Conservation (phyloP, 495 filamentous ascomycete species). For the Aspergillus biplanus region DNA sequence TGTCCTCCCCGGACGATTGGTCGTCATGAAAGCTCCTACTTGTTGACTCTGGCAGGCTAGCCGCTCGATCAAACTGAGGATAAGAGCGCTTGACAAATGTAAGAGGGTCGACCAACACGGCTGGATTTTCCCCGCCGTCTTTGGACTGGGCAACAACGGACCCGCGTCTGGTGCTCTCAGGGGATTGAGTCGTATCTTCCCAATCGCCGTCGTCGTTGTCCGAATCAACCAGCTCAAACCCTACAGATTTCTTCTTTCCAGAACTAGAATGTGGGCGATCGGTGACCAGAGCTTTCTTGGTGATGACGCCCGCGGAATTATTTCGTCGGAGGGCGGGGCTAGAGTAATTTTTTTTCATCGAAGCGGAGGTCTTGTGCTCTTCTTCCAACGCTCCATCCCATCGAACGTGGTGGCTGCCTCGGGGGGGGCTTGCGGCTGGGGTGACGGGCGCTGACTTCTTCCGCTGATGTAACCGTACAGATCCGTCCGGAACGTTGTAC, state of each 20-base stretch:
- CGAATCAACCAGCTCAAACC: constrained; percentile 52
- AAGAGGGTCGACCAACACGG: constrained; percentile 49
- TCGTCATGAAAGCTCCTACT: constrained; percentile 38
- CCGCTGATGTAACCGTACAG: constrained; percentile 47
- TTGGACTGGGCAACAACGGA: constrained; percentile 48
- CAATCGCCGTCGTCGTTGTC: constrained; percentile 52
- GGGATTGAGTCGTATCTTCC: constrained; percentile 57
- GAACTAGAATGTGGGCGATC: constrained; percentile 42
- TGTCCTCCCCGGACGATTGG: constrained; percentile 25
- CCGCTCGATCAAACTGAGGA: constrained; percentile 48
- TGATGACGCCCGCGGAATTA: constrained; percentile 29
- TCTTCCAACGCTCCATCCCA: constrained; percentile 45
- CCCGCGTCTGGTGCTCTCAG: constrained; percentile 51
- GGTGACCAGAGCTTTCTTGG: constrained; percentile 45
- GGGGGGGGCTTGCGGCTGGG: constrained; percentile 45
- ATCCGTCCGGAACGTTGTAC: constrained; percentile 36
- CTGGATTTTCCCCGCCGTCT: constrained; percentile 43
- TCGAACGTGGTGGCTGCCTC: constrained; percentile 39
- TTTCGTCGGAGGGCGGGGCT: constrained; percentile 48
- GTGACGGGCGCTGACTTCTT: constrained; percentile 55
- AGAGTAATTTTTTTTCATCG: constrained; percentile 52
- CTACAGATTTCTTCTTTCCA: constrained; percentile 52
- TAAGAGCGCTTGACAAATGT: constrained; percentile 53
- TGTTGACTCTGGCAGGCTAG: constrained; percentile 50
- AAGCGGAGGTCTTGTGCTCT: constrained; percentile 30